Evolutionary conservation across 257 asterid species (phyloP).

Genomic region (Misopates orontium): DNA sequence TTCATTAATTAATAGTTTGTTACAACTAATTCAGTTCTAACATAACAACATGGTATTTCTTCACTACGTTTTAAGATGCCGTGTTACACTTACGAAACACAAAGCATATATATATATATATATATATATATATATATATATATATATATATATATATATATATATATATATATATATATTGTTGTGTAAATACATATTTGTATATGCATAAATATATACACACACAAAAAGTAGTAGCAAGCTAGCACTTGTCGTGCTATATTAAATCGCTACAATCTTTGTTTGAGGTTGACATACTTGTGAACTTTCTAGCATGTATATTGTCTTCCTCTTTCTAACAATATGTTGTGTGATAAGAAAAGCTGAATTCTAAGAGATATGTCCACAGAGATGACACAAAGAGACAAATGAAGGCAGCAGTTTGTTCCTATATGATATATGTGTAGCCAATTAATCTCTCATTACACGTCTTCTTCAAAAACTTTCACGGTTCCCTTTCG

Average conservation of each 20-base stretch:
- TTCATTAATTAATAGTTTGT: background rate
- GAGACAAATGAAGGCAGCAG: constrained; percentile 32
- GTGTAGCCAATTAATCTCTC: background rate
- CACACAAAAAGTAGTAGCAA: too few relatives aligned
- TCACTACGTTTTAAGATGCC: too few relatives aligned
- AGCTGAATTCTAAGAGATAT: constrained; percentile 33
- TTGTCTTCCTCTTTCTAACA: constrained; percentile 25
- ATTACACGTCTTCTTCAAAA: background rate
- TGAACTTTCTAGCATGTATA: constrained; percentile 31
- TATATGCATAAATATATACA: too few relatives aligned
- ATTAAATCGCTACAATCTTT: background rate
- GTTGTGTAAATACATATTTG: too few relatives aligned
- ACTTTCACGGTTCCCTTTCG: constrained; percentile 21
- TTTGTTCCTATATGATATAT: constrained; percentile 5
- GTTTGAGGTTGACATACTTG: constrained; percentile 26
- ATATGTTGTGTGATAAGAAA: constrained; percentile 29
- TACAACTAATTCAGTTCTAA: background rate
- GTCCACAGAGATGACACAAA: constrained; percentile 37
- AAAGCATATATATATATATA: too few relatives aligned
- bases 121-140: too few relatives aligned
- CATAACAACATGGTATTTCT: background rate
- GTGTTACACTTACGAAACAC: too few relatives aligned
- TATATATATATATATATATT: too few relatives aligned
- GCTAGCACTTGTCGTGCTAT: background rate
- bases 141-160: too few relatives aligned